Evolutionary conservation across 179 eudicot species (phyloP).

Genomic region (Vitellaria paradoxa): DNA sequence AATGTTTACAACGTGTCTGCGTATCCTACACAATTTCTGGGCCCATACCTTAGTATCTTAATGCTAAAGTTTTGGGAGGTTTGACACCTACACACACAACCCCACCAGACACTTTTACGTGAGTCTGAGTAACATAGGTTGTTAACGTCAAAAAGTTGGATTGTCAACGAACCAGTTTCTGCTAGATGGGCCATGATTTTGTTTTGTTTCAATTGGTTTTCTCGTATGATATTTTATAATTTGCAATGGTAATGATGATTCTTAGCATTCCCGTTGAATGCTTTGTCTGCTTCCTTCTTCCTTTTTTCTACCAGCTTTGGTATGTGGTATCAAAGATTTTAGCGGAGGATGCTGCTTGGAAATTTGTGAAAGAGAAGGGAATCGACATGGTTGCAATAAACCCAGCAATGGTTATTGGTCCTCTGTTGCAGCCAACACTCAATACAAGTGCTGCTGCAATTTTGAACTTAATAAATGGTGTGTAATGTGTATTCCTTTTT

Average conservation of each 20-base stretch:
- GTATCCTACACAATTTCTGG: no score
- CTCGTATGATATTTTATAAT: no score
- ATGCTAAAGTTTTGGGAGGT: no score
- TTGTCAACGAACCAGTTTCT: no score
- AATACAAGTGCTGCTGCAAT: slow-evolving; percentile 49
- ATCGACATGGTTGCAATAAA: slow-evolving; percentile 58
- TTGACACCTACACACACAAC: no score
- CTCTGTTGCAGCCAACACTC: slow-evolving; percentile 49
- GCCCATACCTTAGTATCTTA: no score
- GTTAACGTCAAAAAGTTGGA: no score
- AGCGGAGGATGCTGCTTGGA: slow-evolving; percentile 57
- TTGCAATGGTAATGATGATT: not conserved
- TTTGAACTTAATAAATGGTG: slow-evolving; percentile 47
- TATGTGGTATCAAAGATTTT: slow-evolving; percentile 52
- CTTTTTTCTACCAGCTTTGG: slow-evolving; percentile 39
- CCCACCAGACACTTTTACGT: no score
- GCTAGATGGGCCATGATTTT: no score
- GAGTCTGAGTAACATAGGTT: not conserved
- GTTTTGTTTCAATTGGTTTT: no score
- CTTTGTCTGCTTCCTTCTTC: not conserved
- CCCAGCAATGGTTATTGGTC: slow-evolving; percentile 58
- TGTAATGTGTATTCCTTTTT: slow-evolving; percentile 15
- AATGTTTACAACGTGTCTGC: no score
- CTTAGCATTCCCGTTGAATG: not conserved
- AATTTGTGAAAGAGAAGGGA: slow-evolving; percentile 41